Evolutionary conservation across 495 filamentous ascomycete genomes (phyloP), one percentile per base, ranked within the genome.

Genomic region (Cairneyella variabilis): DNA sequence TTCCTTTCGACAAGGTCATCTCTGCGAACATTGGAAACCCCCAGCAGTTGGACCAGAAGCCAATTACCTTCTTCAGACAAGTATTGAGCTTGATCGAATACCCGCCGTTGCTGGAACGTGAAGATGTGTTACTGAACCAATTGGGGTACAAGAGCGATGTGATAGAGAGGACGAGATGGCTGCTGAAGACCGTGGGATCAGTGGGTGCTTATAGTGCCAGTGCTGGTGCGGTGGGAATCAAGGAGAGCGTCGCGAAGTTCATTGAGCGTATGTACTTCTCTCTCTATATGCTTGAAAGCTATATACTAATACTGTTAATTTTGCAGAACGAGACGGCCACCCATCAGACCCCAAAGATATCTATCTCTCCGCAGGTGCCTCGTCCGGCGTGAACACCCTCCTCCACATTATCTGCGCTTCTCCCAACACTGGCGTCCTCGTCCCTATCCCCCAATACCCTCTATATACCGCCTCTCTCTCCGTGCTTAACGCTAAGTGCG

Each of bases 21-120:
- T 89, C 87, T 48, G 93, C 93, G 69, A 98, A 98, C 70, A 98
- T 98, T 66, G 93, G 95, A 59, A 98, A 98, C 73, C 93, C 95
- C 6, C 93, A 98, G 66, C 95, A 97, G 71, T 84, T 98, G 50
- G 93, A 95, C 71, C 93, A 98, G 77, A 93, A 96, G 76, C 93
- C 93, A 60, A 90, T 98, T 64, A 97, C 92, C 59, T 98, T 95
- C 79, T 95, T 98, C 84, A 85, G 93, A 51, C 95, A 98, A 73
- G 95, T 97, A 10, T 78, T 95, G 64, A 96, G 90, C 75, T 70
- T 98, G 43, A 75, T 98, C 49, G 93, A 98, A 72, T 90, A 97
- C 75, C 93, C 93, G 3, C 57, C 69, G 39, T 75, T 98, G 8
- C 74, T 98, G 48, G 80, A 96, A 61, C 82, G 91, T 54, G 78